A percentile compares a stretch with the other conserved stretches of the same genome.
Evolutionary conservation across 169 alveolate species (phyloP).

Genomic region (Sarcocystis neurona): DNA sequence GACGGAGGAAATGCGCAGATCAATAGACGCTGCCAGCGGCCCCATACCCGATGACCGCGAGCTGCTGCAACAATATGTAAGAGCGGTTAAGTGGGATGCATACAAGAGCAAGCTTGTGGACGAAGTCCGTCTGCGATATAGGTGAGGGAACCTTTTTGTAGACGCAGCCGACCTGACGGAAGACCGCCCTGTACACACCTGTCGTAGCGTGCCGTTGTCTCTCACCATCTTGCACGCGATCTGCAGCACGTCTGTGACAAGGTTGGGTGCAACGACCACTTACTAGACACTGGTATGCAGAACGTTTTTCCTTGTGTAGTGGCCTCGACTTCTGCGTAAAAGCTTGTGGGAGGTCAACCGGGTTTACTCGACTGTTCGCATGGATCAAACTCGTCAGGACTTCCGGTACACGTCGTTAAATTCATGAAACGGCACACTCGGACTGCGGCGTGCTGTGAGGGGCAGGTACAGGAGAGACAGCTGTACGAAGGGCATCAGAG

Average conservation of each 20-base stretch:
- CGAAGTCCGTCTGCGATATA: slow-evolving; percentile 20
- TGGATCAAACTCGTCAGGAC: no score
- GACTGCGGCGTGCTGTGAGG: no score
- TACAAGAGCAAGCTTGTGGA: slow-evolving; percentile 18
- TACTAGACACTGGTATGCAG: no score
- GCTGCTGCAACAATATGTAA: slow-evolving; percentile 20
- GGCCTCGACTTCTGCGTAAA: no score
- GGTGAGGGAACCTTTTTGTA: not conserved
- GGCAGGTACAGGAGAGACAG: not conserved
- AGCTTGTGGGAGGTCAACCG: no score
- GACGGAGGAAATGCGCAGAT: slow-evolving; percentile 22
- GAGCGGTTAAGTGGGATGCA: slow-evolving; percentile 30
- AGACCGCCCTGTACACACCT: not conserved
- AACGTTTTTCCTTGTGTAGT: no score
- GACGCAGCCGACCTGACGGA: not conserved
- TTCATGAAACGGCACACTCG: no score
- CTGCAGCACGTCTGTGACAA: not conserved
- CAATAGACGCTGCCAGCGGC: slow-evolving; percentile 34
- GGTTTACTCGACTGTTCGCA: no score
- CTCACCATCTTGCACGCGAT: not conserved
- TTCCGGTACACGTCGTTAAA: no score
- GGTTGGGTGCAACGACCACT: no score
- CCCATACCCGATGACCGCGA: slow-evolving; percentile 21
- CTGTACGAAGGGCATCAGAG: slow-evolving; percentile 11
- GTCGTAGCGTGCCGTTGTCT: not conserved